phyloP scores from a whole-genome alignment of 2,329 filamentous ascomycete genomes.

The Aureobasidium sp. region DNA sequence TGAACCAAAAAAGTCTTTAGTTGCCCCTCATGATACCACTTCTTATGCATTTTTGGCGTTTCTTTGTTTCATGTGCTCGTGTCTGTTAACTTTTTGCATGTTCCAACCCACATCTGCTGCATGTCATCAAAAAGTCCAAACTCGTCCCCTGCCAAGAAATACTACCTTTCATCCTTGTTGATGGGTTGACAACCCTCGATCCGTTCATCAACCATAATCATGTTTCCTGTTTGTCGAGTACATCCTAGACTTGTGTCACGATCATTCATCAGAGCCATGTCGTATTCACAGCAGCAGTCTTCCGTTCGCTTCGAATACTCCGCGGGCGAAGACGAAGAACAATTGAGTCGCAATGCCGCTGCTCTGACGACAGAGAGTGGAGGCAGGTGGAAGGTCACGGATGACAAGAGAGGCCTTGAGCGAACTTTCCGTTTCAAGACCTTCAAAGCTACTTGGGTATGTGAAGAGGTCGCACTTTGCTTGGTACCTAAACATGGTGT shows the following conservation, averaged over 20 bases:
- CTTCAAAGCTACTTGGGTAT: conserved; percentile 34
- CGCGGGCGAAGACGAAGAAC: conserved; percentile 19
- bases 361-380: not conserved
- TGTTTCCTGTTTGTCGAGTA: not conserved
- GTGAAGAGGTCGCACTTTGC: conserved; percentile 3
- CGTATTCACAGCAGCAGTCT: not conserved
- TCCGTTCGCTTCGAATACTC: not conserved
- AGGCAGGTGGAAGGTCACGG: conserved; percentile 27
- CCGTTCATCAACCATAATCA: not conserved
- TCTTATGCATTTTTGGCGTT: conserved; percentile 8
- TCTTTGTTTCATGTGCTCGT: not conserved
- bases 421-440: conserved; percentile 32
- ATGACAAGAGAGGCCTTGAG: conserved; percentile 29
- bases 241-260: not conserved
- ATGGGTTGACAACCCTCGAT: not conserved
- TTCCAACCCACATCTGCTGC: too few species aligned
- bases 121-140: not conserved
- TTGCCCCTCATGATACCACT: conserved; percentile 16
- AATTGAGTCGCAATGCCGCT: conserved; percentile 21
- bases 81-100: not conserved
- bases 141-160: not conserved
- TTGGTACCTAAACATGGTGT: too few species aligned
- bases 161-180: not conserved
- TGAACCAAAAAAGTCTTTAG: conserved; percentile 16
- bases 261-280: not conserved